Evolutionary conservation across 768 basidiomycete genomes (phyloP).

Genomic region (Mycena kentingensis): DNA sequence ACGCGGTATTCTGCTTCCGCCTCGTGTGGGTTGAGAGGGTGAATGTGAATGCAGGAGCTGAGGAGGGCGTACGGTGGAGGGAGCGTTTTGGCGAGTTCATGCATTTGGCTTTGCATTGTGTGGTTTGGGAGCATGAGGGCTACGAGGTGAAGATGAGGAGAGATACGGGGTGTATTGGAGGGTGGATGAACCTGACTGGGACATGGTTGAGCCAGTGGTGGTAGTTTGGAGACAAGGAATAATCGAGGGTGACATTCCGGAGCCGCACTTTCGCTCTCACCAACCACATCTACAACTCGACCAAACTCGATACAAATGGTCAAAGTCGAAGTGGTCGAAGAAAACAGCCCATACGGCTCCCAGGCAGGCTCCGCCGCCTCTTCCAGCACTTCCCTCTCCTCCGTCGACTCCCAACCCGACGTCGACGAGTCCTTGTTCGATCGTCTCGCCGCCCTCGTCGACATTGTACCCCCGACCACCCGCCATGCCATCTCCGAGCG

Average conservation of each 20-base stretch:
- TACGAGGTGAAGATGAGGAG: conserved; percentile 30
- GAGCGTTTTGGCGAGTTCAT: conserved; percentile 76
- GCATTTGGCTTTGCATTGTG: conserved; percentile 78
- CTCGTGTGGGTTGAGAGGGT: too few relatives aligned
- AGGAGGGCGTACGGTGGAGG: too few relatives aligned
- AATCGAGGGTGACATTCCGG: background rate
- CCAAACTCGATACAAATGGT: conserved; percentile 73
- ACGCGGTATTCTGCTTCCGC: conserved; percentile 92
- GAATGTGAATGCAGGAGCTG: too few relatives aligned
- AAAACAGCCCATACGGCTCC: conserved; percentile 80
- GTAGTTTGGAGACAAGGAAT: too few relatives aligned
- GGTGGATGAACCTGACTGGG: conserved; percentile 39
- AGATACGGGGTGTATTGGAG: conserved; percentile 15
- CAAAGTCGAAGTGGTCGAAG: conserved; percentile 88
- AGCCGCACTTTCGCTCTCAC: background rate
- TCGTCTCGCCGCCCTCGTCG: conserved; percentile 87
- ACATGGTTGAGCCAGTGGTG: conserved; percentile 24
- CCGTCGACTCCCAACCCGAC: conserved; percentile 70
- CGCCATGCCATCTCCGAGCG: conserved; percentile 72
- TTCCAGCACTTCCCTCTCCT: conserved; percentile 75
- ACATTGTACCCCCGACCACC: conserved; percentile 93
- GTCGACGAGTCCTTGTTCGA: conserved; percentile 84
- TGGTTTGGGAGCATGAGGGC: conserved; percentile 65
- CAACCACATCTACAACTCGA: background rate
- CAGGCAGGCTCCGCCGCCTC: conserved; percentile 72